Evolutionary conservation across 1,284 basidiomycete genomes (phyloP).

Genomic region (Moesziomyces sp.): DNA sequence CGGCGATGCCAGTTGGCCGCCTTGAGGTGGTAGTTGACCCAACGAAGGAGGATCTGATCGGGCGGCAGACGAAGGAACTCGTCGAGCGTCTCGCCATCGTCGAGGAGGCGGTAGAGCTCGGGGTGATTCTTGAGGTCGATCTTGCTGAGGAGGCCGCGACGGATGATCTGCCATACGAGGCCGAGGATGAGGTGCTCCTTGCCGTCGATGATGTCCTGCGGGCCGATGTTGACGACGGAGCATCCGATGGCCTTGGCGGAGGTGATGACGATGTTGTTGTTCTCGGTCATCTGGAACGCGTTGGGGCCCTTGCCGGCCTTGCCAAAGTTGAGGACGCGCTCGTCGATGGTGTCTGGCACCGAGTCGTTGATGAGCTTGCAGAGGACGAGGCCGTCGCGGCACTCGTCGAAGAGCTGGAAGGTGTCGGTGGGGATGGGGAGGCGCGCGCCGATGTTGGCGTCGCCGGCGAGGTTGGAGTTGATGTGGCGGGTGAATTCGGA

Average conservation of each 20-base stretch:
- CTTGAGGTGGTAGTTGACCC: slow-evolving; percentile 99
- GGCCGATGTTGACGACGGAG: slow-evolving; percentile 97
- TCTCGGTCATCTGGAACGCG: slow-evolving; percentile 99
- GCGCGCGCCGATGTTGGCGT: slow-evolving; percentile 82
- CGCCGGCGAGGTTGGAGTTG: slow-evolving; percentile 89
- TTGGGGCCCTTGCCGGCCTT: slow-evolving; percentile 71
- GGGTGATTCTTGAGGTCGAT: slow-evolving; percentile 99
- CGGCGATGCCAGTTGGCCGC: slow-evolving; percentile 80
- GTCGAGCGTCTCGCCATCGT: slow-evolving; percentile 95
- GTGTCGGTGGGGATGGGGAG: slow-evolving; percentile 96
- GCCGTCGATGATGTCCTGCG: slow-evolving; percentile 90
- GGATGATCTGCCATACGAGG: slow-evolving; percentile 98
- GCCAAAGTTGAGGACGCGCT: slow-evolving; percentile 86
- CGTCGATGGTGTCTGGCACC: slow-evolving; percentile 98
- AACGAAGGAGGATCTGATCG: slow-evolving; percentile 93
- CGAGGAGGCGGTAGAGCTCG: slow-evolving; percentile 92
- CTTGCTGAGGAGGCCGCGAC: slow-evolving; percentile 89
- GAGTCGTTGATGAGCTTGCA: slow-evolving; percentile 99
- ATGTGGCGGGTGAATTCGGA: slow-evolving; percentile 97
- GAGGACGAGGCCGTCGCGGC: slow-evolving; percentile 90
- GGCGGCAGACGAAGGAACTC: slow-evolving; percentile 92
- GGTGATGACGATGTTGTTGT: slow-evolving; percentile 99
- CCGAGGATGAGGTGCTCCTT: slow-evolving; percentile 97
- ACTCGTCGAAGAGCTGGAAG: slow-evolving; percentile 99
- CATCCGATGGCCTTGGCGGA: slow-evolving; percentile 98